Conservation (phyloP, 2,329 filamentous ascomycete genomes). For the Chaetomium globosum region DNA sequence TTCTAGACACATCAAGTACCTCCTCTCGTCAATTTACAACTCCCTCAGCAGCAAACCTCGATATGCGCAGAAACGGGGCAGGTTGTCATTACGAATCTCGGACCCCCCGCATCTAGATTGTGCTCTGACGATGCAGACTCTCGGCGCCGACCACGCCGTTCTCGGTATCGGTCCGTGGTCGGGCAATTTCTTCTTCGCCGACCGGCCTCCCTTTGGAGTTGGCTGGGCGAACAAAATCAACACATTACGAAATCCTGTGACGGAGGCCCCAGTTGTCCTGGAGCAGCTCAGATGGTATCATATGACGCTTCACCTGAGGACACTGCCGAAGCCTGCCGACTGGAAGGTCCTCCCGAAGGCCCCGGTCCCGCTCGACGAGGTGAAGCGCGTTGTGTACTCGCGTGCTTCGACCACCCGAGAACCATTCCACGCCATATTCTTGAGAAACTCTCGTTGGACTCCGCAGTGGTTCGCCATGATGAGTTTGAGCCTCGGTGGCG, state of each 20-base stretch:
- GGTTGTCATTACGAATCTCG: slow-evolving; percentile 52
- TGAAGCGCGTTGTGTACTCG: slow-evolving; percentile 61
- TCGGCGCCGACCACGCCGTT: slow-evolving; percentile 60
- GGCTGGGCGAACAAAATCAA: slow-evolving; percentile 67
- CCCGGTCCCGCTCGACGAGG: slow-evolving; percentile 56
- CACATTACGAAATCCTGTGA: slow-evolving; percentile 53
- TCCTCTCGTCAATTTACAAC: slow-evolving; percentile 67
- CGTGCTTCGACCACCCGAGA: slow-evolving; percentile 51
- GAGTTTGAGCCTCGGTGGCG: slow-evolving; percentile 70
- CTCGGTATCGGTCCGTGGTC: slow-evolving; percentile 76
- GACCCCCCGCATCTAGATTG: slow-evolving; percentile 57
- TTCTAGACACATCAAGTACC: slow-evolving; percentile 71
- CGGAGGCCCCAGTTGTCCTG: slow-evolving; percentile 60
- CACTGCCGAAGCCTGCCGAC: slow-evolving; percentile 62
- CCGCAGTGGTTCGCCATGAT: slow-evolving; percentile 72
- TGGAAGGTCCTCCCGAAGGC: slow-evolving; percentile 58
- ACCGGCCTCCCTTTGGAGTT: slow-evolving; percentile 59
- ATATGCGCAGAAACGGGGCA: slow-evolving; percentile 62
- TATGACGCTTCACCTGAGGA: slow-evolving; percentile 63
- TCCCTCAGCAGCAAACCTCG: slow-evolving; percentile 62
- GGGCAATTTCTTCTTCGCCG: slow-evolving; percentile 72
- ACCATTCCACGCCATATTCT: slow-evolving; percentile 66
- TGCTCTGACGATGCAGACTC: slow-evolving; percentile 68
- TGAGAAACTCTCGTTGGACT: slow-evolving; percentile 72
- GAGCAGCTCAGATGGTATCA: slow-evolving; percentile 65